These are phyloP conservation scores for Lactarius evosmus DNA, from an alignment of 768 basidiomycete species.

Conservation along the genomic window DNA sequence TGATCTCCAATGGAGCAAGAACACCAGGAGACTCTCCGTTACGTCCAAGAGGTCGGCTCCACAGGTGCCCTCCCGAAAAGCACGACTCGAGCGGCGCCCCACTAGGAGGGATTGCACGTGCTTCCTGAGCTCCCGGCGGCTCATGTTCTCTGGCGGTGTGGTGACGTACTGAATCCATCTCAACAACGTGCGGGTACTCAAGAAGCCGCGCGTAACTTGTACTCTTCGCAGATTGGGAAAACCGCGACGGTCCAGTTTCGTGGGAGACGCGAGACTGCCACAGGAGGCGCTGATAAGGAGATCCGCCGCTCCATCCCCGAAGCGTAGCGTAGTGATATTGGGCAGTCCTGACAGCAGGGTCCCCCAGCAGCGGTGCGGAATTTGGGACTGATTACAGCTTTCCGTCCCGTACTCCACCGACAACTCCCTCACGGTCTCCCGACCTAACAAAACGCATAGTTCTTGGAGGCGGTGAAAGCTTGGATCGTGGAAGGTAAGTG, in stretches of 20 bases:
- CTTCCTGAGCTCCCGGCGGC: slow-evolving; percentile 1
- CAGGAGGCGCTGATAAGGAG: slow-evolving; percentile 14
- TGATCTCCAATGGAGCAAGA: slow-evolving; percentile 14
- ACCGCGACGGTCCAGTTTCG: not conserved
- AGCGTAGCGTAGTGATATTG: slow-evolving; percentile 1
- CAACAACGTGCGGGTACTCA: slow-evolving; percentile 1
- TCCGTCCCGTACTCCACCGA: slow-evolving; percentile 2
- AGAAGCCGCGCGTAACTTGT: slow-evolving; percentile 2
- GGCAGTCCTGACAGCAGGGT: slow-evolving; percentile 9
- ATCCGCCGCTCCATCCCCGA: slow-evolving; percentile 8
- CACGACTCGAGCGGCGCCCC: not conserved
- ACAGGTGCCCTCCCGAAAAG: not conserved
- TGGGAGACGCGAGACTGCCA: not conserved
- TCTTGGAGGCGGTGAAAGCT: slow-evolving; percentile 14
- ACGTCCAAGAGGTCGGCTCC: not conserved
- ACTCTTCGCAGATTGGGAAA: slow-evolving; percentile 5
- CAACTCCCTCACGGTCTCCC: slow-evolving; percentile 5
- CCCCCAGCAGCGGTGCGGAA: slow-evolving; percentile 5
- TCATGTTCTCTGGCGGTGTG: not conserved
- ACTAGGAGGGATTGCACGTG: not conserved
- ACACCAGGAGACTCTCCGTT: slow-evolving; percentile 14
- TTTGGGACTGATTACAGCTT: not conserved
- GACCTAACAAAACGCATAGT: slow-evolving; percentile 6
- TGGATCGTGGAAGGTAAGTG: not conserved
- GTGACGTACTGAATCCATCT: slow-evolving; percentile 4